Base-by-base conservation (phyloP, 768 basidiomycete species). In the Amanita pseudoporphyria region DNA sequence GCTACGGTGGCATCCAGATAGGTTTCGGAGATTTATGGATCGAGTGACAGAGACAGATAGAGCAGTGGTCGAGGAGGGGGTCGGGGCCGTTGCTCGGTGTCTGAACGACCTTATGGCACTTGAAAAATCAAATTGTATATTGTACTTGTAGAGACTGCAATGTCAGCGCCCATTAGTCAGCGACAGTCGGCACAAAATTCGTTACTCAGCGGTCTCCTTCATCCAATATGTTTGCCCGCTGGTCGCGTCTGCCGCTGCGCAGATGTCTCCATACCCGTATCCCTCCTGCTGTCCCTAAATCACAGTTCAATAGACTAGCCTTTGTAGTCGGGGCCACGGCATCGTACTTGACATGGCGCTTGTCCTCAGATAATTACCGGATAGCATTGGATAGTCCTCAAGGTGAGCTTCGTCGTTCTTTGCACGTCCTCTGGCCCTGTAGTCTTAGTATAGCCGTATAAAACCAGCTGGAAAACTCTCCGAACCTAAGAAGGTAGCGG, bases 1-100 rank as follows among this genome's bases (percentile, higher is more conserved):
- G 62, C 73, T 84, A 18, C 71, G 84, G 37, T 89, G 86, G 86
- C 87, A 91, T 59, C 88, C 87, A 3, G 87, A 90, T 63, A 68
- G 84, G 39, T 88, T 88, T 67, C 65, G 74, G 50, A 67, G 82
- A 33, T 53, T 84, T 37, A 61, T 84, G 47, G 61, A 57, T 12
- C 70, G 77, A 57, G 77, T 87, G 2, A 60, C 57, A 3, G 74
- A 72, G 32, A 65, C 67, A 42, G 84, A 88, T 32, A 76, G 59
- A 57, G 67, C 54, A 16, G 56, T 56, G 28, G 78, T 87, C 4
- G 78, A 84, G 56, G 76, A 77, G 52, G 79, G 75, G 0, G 82
- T 81, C 12, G 84, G 84, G 6, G 66, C 77, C 33, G 72, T 90
- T 12, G 80, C 78, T 1, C 67, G 84, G 52, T 81, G 74, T 57